Evolutionary conservation across 2,329 filamentous ascomycete genomes (phyloP).

Genomic region (Aotearoamyces nothofagi): DNA sequence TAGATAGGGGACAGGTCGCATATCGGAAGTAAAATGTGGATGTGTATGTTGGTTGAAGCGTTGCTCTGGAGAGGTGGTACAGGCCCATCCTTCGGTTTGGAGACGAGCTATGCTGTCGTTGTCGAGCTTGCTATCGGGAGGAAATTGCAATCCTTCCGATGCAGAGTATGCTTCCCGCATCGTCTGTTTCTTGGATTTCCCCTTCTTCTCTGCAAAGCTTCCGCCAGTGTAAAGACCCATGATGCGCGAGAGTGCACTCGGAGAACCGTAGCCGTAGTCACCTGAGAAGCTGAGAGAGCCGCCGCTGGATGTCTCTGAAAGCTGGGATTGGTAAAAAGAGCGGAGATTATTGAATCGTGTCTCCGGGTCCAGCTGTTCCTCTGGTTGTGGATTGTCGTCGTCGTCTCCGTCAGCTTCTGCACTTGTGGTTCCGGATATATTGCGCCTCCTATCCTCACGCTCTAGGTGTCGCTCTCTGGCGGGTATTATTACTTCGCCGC

Average conservation of each 20-base stretch:
- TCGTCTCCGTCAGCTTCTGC: conserved; percentile 15
- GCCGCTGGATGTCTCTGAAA: conserved; percentile 42
- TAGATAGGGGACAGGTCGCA: conserved; percentile 69
- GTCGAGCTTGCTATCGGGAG: conserved; percentile 31
- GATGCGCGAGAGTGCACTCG: conserved; percentile 69
- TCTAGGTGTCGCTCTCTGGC: conserved; percentile 23
- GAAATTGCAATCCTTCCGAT: conserved; percentile 56
- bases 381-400: conserved; percentile 22
- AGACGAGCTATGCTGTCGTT: conserved; percentile 44
- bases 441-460: conserved; percentile 12
- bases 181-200: conserved; percentile 48
- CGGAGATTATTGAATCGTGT: conserved; percentile 62
- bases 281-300: conserved; percentile 39
- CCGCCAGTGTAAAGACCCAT: conserved; percentile 76
- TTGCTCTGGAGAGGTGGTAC: conserved; percentile 40
- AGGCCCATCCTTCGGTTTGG: conserved; percentile 43
- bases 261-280: conserved; percentile 50
- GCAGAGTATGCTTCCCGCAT: conserved; percentile 68
- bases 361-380: conserved; percentile 38
- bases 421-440: conserved; percentile 11
- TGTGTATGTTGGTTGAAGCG: conserved; percentile 27
- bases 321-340: conserved; percentile 68
- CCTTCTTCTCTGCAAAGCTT: conserved; percentile 45
- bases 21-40: conserved; percentile 51
- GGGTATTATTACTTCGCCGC: conserved; percentile 34